Evolutionary conservation across 75 land plant species (phyloP), one percentile per base, ranked within the genome.

Genomic region (Picea sitchensis): DNA sequence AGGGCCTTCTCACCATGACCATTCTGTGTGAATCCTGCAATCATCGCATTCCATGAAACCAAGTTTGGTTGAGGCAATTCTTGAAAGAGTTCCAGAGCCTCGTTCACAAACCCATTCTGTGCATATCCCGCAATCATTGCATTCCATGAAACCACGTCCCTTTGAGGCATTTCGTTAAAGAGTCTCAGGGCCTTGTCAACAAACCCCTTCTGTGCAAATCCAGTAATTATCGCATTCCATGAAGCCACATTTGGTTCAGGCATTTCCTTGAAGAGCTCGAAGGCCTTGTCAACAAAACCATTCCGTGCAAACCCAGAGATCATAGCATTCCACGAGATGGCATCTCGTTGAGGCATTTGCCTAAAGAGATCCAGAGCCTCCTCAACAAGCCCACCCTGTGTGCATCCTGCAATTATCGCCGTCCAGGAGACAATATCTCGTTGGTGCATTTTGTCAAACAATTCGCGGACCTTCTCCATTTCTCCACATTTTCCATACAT

Each of bases 21-120:
- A 67, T 57, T 57, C 80, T 83, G 87, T 14, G 82, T 76, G 64
- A 88, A 90, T n/a, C 85, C 87, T 58, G 85, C 86, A 61, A 90
- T 83, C 86, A 90, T 87, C 44, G 84, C 85, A 80, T 90, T 90
- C 90, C 92, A 90, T 31, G 92, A 90, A 30, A 86, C 77, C 15
- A 78, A 61, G 77, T 88, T 85, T 72, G 76, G 80, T 23, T 79
- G 36, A 15, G 64, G 36, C 26, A 88, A 20, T 65, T 81, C 73
- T 9, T 84, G 86, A 79, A 90, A 90, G 63, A 86, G 74, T 41
- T 57, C 18, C 21, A 68, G 76, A 14, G 91, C 93, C 18, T 64
- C 81, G 13, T 65, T 73, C 23, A 89, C 34, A 79, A 79, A 73
- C 34, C 93, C 91, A 82, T 89, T 89, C 68, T 89, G 85, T 30